Evolutionary conservation across 345 rosid species (phyloP).

Genomic region (Gossypium herbaceum): DNA sequence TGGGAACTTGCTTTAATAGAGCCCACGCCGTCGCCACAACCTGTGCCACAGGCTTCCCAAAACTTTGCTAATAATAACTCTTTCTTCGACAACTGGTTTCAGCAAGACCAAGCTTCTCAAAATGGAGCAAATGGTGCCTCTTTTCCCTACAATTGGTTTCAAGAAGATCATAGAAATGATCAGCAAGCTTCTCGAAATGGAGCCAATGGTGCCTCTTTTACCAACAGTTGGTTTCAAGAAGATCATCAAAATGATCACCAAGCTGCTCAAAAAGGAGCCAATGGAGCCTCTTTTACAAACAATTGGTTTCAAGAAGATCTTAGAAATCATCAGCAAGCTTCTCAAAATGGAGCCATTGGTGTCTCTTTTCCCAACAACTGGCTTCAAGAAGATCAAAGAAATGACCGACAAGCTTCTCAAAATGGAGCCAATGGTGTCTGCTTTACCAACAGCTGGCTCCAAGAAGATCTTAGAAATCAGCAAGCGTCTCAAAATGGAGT

Average conservation of each 20-base stretch:
- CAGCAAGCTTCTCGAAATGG: background rate
- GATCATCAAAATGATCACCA: background rate
- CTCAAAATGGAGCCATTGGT: background rate
- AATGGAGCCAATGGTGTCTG: background rate
- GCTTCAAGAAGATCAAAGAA: background rate
- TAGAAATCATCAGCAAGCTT: background rate
- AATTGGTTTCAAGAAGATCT: background rate
- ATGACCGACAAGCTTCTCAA: background rate
- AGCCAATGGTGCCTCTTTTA: background rate
- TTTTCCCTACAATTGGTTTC: background rate
- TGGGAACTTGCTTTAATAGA: constrained; percentile 61
- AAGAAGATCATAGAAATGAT: background rate
- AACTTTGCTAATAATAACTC: background rate
- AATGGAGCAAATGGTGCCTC: background rate
- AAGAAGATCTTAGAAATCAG: background rate
- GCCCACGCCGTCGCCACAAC: constrained; percentile 22
- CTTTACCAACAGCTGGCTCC: background rate
- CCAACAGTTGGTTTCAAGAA: no score
- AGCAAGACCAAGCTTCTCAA: background rate
- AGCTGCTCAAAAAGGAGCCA: background rate
- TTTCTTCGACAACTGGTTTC: constrained; percentile 5
- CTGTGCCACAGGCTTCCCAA: constrained; percentile 17
- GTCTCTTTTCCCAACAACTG: background rate
- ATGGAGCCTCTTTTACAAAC: background rate
- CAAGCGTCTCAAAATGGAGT: background rate